Base-by-base conservation (phyloP, 495 filamentous ascomycete species). In the Lentithecium fluviatile region DNA sequence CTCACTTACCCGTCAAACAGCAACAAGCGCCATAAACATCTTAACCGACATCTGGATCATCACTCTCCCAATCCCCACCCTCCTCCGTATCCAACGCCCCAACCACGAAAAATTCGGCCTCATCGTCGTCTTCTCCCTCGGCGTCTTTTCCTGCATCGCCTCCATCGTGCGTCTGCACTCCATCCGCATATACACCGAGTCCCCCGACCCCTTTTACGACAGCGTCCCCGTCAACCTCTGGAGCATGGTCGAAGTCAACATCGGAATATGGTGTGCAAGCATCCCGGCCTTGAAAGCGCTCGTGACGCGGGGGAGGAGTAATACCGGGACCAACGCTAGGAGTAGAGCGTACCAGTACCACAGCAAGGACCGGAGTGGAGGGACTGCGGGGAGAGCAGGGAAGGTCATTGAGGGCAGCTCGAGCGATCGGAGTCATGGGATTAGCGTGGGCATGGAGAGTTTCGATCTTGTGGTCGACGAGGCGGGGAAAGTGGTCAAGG, bases 31-130 rank as follows among this genome's bases (percentile, higher is more conserved):
- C 5, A 75, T 79, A 58, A 81, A 82, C 61, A 81, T 83, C 50
- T 15, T 80, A 13, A 74, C 76, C 13, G 82, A 83, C 60, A 67
- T 80, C 32, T 77, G 78, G 71, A 79, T 84, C 55, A 58, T 84
- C 40, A 24, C 69, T 1, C 75, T 83, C 0, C 82, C 81, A 6
- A 62, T 83, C 29, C 72, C 70, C 5, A 78, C 77, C 0, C 70
- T 83, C 2, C 71, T 70, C 55, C 56, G 65, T 0, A 68, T 80
- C 47, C 71, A 77, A 50, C 74, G 78, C 37, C 78, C 71, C n/a
- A 58, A 58, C 0, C 72, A 68, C 6, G 78, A 81, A 38, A 79
- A 79, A 56, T 38, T 77, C 19, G 77, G 75, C 15, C 72, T 83
- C 6, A 73, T 78, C 32, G 51, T 70, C 45, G 69, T 85, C 36